Evolutionary conservation across 352 stramenopile genomes (phyloP), one percentile per base, ranked within the genome.

Genomic region (Globisporangium mamillatum): DNA sequence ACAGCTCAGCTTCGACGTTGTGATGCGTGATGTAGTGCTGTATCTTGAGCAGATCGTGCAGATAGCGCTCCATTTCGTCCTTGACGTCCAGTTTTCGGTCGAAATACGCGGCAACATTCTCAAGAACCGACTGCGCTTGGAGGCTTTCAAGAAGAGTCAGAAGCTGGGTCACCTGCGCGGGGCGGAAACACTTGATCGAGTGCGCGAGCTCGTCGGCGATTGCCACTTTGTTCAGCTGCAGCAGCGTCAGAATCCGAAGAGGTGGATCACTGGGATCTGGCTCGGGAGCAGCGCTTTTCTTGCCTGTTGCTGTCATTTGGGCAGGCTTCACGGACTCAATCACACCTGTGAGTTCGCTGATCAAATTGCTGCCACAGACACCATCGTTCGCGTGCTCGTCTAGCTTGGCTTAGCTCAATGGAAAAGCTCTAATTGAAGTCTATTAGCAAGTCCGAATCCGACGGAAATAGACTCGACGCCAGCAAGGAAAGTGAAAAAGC

Each of bases 41-140:
- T 69, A 86, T 74, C 50, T 83, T 84, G 59, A 89, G 76, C 29
- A 91, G 29, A 53, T 91, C 83, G 27, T 83, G 74, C 14, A 82
- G 62, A 59, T 86, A 89, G 12, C 81, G 72, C 61, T 88, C 81
- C 50, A 89, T 75, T n/a, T 91, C 79, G 56, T 83, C 75, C 4
- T 73, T 77, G 7, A 87, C 79, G 58, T 89, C 81, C 27, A 89
- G 75, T 46, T 81, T 80, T 34, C 78, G 78, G 57, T 87, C 81
- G 48, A 89, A 91, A 53, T 82, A 77, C 25, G 65, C 59, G 5
- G 80, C 61, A 6, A 80, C 70, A 20, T 44, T 34, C 27, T 60
- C 41, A 14, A 61, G 57, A 12, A 12, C 32, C 1, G 48, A n/a
- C 1, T 41, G 63, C 0, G 64, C 59, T 27, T 72, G 52, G 62